phyloP scores from a whole-genome alignment of 306 rosid species.

The Hippophae rhamnoides region DNA sequence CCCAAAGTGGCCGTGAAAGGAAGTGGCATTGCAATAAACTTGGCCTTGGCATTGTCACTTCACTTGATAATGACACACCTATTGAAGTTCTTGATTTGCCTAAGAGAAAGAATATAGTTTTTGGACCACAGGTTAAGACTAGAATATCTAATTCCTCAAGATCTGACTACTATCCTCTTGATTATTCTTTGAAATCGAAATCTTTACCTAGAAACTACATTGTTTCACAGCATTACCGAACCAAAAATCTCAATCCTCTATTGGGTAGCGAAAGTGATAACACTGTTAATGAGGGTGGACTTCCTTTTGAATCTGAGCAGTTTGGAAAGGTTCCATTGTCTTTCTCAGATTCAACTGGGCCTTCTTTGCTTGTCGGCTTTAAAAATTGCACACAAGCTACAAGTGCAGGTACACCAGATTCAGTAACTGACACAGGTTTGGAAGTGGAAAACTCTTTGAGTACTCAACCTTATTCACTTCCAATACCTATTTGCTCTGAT shows the following conservation, averaged over 20 bases:
- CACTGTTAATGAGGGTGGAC: constrained; percentile 17
- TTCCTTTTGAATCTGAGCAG: constrained; percentile 27
- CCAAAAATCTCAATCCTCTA: not conserved
- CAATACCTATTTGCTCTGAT: constrained; percentile 42
- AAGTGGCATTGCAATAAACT: constrained; percentile 40
- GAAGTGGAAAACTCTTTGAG: constrained; percentile 28
- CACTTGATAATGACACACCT: constrained; percentile 45
- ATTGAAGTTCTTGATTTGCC: constrained; percentile 34
- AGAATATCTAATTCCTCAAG: constrained; percentile 30
- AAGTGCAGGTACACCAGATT: constrained; percentile 22
- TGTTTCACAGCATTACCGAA: constrained; percentile 33
- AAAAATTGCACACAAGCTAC: constrained; percentile 21
- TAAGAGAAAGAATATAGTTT: constrained; percentile 52
- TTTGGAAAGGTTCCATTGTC: constrained; percentile 9
- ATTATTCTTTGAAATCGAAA: constrained; percentile 39
- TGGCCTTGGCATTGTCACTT: constrained; percentile 69
- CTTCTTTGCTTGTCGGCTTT: constrained; percentile 21
- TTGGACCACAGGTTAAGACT: constrained; percentile 58
- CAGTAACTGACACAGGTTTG: constrained; percentile 16
- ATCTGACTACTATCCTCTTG: constrained; percentile 23
- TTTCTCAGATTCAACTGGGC: not conserved
- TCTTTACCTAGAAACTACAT: constrained; percentile 71
- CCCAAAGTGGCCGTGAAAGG: constrained; percentile 31
- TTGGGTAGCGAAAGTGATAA: too few species aligned
- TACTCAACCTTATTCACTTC: constrained; percentile 48